Percentiles rank a stretch among this genome's conserved stretches.
phyloP scores from a whole-genome alignment of 2,329 filamentous ascomycete species.

The Elsinoe australis region DNA sequence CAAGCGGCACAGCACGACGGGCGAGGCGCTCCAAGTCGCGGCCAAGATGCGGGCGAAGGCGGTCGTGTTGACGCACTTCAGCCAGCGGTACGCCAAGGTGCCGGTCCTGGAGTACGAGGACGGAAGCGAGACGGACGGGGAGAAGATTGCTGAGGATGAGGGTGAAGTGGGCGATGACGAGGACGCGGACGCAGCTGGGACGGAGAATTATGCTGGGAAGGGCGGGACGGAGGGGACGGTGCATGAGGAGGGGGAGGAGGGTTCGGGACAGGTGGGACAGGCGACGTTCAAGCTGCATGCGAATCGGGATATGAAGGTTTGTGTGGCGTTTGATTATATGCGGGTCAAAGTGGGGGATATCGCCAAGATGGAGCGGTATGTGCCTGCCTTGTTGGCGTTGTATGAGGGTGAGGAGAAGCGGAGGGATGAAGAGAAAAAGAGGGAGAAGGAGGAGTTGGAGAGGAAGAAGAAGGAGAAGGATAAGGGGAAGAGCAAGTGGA shows the following conservation, averaged over 20 bases:
- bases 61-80: conserved; percentile 88
- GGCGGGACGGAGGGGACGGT: conserved; percentile 6
- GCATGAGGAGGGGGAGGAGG: conserved; percentile 19
- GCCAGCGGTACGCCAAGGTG: conserved; percentile 80
- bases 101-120: conserved; percentile 42
- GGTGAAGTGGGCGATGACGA: conserved; percentile 18
- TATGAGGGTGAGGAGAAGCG: conserved; percentile 42
- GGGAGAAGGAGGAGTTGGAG: conserved; percentile 20
- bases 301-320: conserved; percentile 52
- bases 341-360: conserved; percentile 63
- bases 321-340: conserved; percentile 76
- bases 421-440: conserved; percentile 23
- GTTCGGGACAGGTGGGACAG: conserved; percentile 16
- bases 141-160: conserved; percentile 26
- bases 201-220: too few relatives aligned
- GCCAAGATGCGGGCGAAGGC: conserved; percentile 69
- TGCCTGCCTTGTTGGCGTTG: conserved; percentile 52
- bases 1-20: conserved; percentile 86
- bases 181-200: too few relatives aligned
- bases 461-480: conserved; percentile 25
- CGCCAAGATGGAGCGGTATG: conserved; percentile 55
- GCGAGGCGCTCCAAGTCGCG: conserved; percentile 74
- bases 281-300: conserved; percentile 32
- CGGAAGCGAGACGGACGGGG: conserved; percentile 24
- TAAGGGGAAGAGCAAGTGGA: conserved; percentile 22